phyloP scores from a whole-genome alignment of 2,329 filamentous ascomycete genomes.

The Pseudogymnoascus destructans region DNA sequence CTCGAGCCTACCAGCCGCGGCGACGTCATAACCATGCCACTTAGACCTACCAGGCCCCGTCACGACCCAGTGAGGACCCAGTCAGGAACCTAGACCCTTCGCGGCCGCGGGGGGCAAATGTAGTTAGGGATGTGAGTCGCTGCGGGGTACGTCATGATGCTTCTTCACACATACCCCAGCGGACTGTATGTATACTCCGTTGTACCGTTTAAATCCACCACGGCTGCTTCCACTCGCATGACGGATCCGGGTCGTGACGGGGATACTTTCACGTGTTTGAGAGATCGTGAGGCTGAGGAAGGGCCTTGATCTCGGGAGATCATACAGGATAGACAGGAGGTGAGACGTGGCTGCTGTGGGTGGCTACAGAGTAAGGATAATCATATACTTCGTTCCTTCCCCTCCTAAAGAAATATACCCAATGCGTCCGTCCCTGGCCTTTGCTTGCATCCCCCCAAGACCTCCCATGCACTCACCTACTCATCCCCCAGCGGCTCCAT shows the following conservation, averaged over 20 bases:
- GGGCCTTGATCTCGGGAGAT: neutral
- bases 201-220: no score
- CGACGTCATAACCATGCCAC: neutral
- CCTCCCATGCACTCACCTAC: neutral
- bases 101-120: neutral
- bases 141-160: neutral
- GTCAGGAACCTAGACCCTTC: no score
- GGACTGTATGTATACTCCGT: no score
- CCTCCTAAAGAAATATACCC: neutral
- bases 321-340: neutral
- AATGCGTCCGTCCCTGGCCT: neutral
- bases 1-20: neutral
- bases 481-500: constrained; percentile 13
- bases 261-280: neutral
- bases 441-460: neutral
- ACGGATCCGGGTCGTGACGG: neutral
- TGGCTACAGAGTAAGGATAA: neutral
- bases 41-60: no score
- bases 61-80: neutral
- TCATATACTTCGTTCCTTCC: neutral
- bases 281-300: neutral
- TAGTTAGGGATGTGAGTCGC: neutral
- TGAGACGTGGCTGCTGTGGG: neutral
- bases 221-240: neutral
- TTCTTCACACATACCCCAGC: neutral